Conservation (phyloP, 1,284 basidiomycete species). For the Volvariella surrecta region DNA sequence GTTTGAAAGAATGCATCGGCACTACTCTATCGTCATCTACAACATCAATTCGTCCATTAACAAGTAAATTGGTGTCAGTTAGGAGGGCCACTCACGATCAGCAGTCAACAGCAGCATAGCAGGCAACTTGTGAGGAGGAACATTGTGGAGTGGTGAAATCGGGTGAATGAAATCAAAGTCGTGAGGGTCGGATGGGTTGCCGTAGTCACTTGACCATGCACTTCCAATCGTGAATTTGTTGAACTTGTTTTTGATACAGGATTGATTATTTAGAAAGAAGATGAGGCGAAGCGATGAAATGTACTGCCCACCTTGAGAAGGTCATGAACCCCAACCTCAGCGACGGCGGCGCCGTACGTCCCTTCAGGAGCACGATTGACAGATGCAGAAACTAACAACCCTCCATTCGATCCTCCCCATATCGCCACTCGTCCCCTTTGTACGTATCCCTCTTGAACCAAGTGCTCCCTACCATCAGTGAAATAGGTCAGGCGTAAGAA, state of each 20-base stretch:
- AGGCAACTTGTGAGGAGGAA: conserved; percentile 54
- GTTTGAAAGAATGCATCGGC: conserved; percentile 77
- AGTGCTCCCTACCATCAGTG: conserved; percentile 47
- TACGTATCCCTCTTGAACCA: conserved; percentile 66
- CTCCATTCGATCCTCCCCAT: conserved; percentile 75
- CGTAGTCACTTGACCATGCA: conserved; percentile 79
- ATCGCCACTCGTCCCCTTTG: conserved; percentile 70
- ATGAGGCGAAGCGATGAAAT: too few relatives aligned
- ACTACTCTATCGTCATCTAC: conserved; percentile 79
- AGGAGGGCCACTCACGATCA: conserved; percentile 47
- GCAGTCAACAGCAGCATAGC: conserved; percentile 67
- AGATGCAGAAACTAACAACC: conserved; percentile 74
- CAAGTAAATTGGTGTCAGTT: not conserved
- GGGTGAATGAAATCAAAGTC: conserved; percentile 81
- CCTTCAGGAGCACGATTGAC: conserved; percentile 74
- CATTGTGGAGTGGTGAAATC: conserved; percentile 72
- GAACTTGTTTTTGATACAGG: too few relatives aligned
- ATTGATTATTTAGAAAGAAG: conserved; percentile 75
- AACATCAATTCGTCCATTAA: not conserved
- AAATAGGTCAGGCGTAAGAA: conserved; percentile 4
- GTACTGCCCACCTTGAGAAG: conserved; percentile 52
- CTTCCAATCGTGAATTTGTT: conserved; percentile 32
- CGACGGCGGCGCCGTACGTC: conserved; percentile 72
- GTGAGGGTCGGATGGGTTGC: conserved; percentile 64
- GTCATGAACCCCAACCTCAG: conserved; percentile 79